phyloP scores from a whole-genome alignment of 1,284 basidiomycete genomes.

The Leccinum pachyderme region DNA sequence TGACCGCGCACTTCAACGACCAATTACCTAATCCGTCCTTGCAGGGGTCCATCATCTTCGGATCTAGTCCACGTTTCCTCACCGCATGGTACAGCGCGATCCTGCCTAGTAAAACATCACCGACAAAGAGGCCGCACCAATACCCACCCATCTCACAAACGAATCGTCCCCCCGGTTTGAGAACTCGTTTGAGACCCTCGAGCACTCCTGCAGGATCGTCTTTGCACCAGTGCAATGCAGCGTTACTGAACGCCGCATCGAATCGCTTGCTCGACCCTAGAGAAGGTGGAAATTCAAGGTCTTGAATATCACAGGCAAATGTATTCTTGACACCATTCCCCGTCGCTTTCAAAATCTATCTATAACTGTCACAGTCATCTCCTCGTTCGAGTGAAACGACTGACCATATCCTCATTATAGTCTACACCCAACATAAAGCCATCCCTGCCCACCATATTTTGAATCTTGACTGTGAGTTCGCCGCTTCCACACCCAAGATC shows the following conservation, averaged over 20 bases:
- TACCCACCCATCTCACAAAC: slow-evolving; percentile 79
- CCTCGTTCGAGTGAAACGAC: slow-evolving; percentile 17
- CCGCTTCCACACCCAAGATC: slow-evolving; percentile 86
- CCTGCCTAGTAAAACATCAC: slow-evolving; percentile 31
- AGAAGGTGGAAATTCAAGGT: slow-evolving; percentile 36
- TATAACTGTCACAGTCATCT: neutral
- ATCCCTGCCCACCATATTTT: slow-evolving; percentile 47
- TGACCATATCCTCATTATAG: slow-evolving; percentile 70
- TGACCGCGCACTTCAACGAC: slow-evolving; percentile 47
- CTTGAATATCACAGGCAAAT: slow-evolving; percentile 54
- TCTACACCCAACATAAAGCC: slow-evolving; percentile 72
- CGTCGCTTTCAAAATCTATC: slow-evolving; percentile 57
- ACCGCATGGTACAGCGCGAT: slow-evolving; percentile 57
- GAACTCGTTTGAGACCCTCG: slow-evolving; percentile 51
- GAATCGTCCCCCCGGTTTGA: slow-evolving; percentile 70
- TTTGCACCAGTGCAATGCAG: slow-evolving; percentile 85
- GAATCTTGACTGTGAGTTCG: slow-evolving; percentile 64
- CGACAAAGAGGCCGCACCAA: slow-evolving; percentile 42
- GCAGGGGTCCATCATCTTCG: slow-evolving; percentile 65
- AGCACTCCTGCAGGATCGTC: slow-evolving; percentile 65
- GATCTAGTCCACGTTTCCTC: slow-evolving; percentile 55
- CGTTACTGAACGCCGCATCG: slow-evolving; percentile 76
- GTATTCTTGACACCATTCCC: slow-evolving; percentile 46
- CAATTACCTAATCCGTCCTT: slow-evolving; percentile 57
- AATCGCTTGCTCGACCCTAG: slow-evolving; percentile 35